Evolutionary conservation across 2,329 filamentous ascomycete genomes (phyloP).

Genomic region (Chrysoporthe cubensis): DNA sequence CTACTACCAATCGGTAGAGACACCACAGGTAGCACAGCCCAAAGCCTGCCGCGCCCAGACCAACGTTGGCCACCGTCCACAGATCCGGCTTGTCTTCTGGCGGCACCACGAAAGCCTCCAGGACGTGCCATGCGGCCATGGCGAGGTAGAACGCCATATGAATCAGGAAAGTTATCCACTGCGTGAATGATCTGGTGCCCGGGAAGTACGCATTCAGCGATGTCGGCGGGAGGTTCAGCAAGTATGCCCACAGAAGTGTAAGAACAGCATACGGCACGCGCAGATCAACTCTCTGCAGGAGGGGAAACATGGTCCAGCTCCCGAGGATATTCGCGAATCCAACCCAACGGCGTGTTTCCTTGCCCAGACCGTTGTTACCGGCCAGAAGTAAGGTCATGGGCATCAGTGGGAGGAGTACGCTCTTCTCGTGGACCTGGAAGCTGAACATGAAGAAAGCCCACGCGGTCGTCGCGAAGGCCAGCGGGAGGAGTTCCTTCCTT

Average conservation of each 20-base stretch:
- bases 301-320: constrained; percentile 90
- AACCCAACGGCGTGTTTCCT: constrained; percentile 83
- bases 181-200: constrained; percentile 47
- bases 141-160: constrained; percentile 76
- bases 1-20: constrained; percentile 66
- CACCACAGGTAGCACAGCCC: constrained; percentile 91
- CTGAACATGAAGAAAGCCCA: constrained; percentile 99
- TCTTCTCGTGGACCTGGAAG: constrained; percentile 99
- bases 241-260: constrained; percentile 86
- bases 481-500: constrained; percentile 74
- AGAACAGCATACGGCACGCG: constrained; percentile 83
- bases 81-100: constrained; percentile 84
- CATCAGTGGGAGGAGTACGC: constrained; percentile 85
- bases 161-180: constrained; percentile 67
- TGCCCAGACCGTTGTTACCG: constrained; percentile 71
- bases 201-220: constrained; percentile 71
- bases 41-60: constrained; percentile 84
- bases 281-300: constrained; percentile 84
- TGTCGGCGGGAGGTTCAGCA: constrained; percentile 83
- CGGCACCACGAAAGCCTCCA: constrained; percentile 69
- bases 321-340: constrained; percentile 93
- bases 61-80: constrained; percentile 91
- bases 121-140: constrained; percentile 82
- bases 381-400: constrained; percentile 91
- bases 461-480: constrained; percentile 79